Evolutionary conservation across 495 filamentous ascomycete species (phyloP).

Genomic region (Penicillium ochrochloron): DNA sequence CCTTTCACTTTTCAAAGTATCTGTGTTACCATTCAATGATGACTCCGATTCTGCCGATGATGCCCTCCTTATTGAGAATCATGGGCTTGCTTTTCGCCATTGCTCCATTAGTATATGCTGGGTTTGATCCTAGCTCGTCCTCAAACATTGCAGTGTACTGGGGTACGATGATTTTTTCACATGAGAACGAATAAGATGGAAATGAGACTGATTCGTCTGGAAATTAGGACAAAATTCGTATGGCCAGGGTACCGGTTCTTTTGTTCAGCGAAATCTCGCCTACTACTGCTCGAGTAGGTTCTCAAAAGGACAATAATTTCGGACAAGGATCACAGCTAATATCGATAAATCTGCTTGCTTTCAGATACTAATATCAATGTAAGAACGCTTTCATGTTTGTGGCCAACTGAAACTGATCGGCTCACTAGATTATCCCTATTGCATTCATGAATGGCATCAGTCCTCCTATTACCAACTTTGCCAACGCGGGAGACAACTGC

Average conservation of each 20-base stretch:
- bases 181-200: background rate
- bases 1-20: background rate
- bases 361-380: constrained; percentile 4
- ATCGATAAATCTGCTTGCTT: background rate
- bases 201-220: background rate
- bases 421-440: constrained; percentile 6
- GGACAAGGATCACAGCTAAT: background rate
- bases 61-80: background rate
- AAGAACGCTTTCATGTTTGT: background rate
- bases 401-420: background rate
- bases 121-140: constrained; percentile 3
- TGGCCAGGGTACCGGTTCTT: background rate
- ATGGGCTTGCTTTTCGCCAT: background rate
- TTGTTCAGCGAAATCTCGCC: background rate
- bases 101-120: background rate
- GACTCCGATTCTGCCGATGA: background rate
- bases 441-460: constrained; percentile 12
- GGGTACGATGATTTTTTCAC: background rate
- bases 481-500: constrained; percentile 58
- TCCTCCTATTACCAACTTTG: constrained; percentile 48
- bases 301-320: background rate
- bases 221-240: constrained; percentile 1
- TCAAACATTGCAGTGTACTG: constrained; percentile 2
- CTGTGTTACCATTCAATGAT: background rate
- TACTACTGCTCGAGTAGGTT: constrained; percentile 4